Base-by-base conservation (phyloP, 176 grass and related monocot species). In the Aegilops longissima region DNA sequence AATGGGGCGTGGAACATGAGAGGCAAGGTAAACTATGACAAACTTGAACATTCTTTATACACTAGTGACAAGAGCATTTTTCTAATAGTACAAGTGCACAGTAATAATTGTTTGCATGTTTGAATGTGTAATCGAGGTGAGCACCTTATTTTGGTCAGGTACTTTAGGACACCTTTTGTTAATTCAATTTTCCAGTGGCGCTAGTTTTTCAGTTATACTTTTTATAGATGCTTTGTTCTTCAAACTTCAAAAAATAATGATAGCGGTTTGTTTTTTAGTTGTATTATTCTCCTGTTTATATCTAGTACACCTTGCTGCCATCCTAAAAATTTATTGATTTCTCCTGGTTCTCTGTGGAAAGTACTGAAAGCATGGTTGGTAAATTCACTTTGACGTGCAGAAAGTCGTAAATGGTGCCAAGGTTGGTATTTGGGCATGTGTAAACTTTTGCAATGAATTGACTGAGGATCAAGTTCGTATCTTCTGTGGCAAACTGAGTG, bases 1-100 rank as follows among this genome's bases (percentile, higher is more conserved):
- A n/a, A 67, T 51, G 93, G 93, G 4, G 13, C 42, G 1, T 95
- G 93, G 90, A 95, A 92, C 61, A 92, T 95, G 93, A 77, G 13
- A 21, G 58, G 40, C 7, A 95, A 56, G 93, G 93, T 95, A 88
- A 4, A 17, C 45, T 42, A 73, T 20, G 31, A 83, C 4, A 23
- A 84, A 36, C 14, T 71, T n/a, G 63, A 79, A 11, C 23, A 14
- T 12, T 45, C 31, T 34, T 61, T 21, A 62, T 76, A 42, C 3
- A 66, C n/a, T 52, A 61, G 54, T 59, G 17, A 77, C 20, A 3
- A 3, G 1, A 38, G 3, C 71, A 29, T 3, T 51, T 76, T 6
- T 59, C 3, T 3, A 59, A 58, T 21, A 59, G 54, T 59, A 59
- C 6, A 76, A 6, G 27, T 51, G 73, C 10, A 3, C 7, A 10